phyloP scores from a whole-genome alignment of 2,329 filamentous ascomycete genomes.

The Verticillium longisporum region DNA sequence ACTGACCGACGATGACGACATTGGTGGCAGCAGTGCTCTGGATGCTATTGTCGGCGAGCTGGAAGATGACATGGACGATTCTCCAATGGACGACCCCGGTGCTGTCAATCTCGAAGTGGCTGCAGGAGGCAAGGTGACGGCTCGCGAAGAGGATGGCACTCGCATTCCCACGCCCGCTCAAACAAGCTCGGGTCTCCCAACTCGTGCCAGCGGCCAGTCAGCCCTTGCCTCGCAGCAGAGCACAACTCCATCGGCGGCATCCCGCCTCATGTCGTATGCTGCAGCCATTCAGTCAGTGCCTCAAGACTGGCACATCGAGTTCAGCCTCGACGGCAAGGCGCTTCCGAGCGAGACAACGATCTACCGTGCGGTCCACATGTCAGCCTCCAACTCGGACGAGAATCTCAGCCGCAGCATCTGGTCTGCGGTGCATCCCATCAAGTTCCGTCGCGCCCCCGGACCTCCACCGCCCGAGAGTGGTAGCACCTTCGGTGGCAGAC shows the following conservation, averaged over 20 bases:
- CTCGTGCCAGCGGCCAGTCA: constrained; percentile 31
- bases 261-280: constrained; percentile 70
- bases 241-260: constrained; percentile 44
- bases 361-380: constrained; percentile 83
- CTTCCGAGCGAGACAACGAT: constrained; percentile 92
- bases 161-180: constrained; percentile 77
- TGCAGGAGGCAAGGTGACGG: constrained; percentile 79
- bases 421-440: constrained; percentile 85
- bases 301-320: constrained; percentile 97
- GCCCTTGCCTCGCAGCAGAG: constrained; percentile 32
- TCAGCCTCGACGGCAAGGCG: constrained; percentile 76
- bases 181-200: constrained; percentile 25
- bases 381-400: constrained; percentile 47
- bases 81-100: constrained; percentile 66
- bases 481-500: constrained; percentile 47
- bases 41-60: constrained; percentile 88
- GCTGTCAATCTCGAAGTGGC: constrained; percentile 90
- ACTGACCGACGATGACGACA: constrained; percentile 63
- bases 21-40: constrained; percentile 60
- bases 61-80: constrained; percentile 75
- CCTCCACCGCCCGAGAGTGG: constrained; percentile 74
- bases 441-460: constrained; percentile 79
- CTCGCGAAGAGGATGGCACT: constrained; percentile 86
- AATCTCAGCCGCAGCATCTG: constrained; percentile 71
- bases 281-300: constrained; percentile 73